Conservation (phyloP, 2,329 filamentous ascomycete genomes). For the Clarireedia sp. region DNA sequence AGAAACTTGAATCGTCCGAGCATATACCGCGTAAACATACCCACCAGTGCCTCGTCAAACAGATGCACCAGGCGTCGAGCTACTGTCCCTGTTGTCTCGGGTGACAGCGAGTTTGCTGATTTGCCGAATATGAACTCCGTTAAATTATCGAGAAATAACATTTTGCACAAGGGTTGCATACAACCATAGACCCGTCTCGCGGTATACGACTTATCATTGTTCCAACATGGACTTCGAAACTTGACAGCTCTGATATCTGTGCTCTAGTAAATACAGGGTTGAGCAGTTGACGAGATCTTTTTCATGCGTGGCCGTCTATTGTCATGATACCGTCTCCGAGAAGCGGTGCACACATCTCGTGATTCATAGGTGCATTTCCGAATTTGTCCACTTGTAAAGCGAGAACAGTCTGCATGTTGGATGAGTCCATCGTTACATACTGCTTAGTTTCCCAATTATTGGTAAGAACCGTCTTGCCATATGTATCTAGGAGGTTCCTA, state of each 20-base stretch:
- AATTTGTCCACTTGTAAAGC: not conserved
- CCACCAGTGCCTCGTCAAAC: constrained; percentile 10
- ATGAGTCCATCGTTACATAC: constrained; percentile 2
- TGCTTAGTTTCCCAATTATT: constrained; percentile 6
- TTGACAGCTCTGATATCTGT: constrained; percentile 57
- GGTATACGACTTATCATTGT: constrained; percentile 53
- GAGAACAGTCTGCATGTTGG: not conserved
- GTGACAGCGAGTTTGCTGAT: constrained; percentile 26
- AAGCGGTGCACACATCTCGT: not conserved
- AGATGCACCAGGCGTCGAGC: not conserved
- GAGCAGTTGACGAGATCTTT: not conserved
- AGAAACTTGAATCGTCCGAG: constrained; percentile 9
- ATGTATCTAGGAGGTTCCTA: not conserved
- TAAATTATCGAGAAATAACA: constrained; percentile 52
- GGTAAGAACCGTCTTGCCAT: constrained; percentile 10
- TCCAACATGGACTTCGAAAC: constrained; percentile 63
- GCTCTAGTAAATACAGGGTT: constrained; percentile 44
- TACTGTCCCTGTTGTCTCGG: not conserved
- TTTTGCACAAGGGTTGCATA: constrained; percentile 43
- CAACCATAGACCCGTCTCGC: constrained; percentile 44
- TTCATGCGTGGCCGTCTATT: not conserved
- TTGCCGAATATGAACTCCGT: constrained; percentile 13
- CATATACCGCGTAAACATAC: constrained; percentile 2
- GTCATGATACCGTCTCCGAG: not conserved
- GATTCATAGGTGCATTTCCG: not conserved